A percentile compares a stretch with the other conserved stretches of the same genome.
Evolutionary conservation across 2,329 filamentous ascomycete genomes (phyloP).

Genomic region (Penicillium sp.): DNA sequence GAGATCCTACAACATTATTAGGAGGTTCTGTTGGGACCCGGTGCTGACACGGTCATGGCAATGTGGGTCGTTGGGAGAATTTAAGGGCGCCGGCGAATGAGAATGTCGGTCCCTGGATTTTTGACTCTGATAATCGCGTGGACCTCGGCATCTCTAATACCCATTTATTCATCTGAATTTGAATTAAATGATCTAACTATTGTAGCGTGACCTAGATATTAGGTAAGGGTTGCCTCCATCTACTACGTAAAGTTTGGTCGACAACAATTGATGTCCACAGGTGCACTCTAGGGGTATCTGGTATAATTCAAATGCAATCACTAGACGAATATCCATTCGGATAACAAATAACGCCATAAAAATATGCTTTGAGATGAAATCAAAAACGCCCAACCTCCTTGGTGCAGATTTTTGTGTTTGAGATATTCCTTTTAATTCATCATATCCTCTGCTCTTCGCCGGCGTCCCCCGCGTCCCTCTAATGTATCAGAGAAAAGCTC

Average conservation of each 20-base stretch:
- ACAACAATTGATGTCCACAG: no score
- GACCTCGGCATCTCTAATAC: background rate
- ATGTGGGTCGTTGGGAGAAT: constrained; percentile 2
- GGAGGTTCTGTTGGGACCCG: background rate
- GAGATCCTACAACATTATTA: background rate
- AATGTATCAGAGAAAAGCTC: constrained; percentile 66
- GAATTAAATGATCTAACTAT: background rate
- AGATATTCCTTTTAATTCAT: constrained; percentile 55
- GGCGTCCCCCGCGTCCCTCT: constrained; percentile 57
- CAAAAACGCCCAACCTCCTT: background rate
- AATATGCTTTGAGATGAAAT: background rate
- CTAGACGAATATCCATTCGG: background rate
- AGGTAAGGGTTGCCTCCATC: background rate
- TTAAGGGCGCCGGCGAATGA: background rate
- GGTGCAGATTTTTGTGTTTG: background rate
- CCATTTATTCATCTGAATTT: background rate
- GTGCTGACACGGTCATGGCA: background rate
- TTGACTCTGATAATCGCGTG: background rate
- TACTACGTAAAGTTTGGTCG: background rate
- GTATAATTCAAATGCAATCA: background rate
- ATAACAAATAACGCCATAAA: background rate
- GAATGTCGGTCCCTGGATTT: background rate
- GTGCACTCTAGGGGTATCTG: background rate
- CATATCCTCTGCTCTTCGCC: constrained; percentile 70
- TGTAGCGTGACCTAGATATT: no score